phyloP scores from a whole-genome alignment of 768 basidiomycete species.

The Lactarius tabidus region DNA sequence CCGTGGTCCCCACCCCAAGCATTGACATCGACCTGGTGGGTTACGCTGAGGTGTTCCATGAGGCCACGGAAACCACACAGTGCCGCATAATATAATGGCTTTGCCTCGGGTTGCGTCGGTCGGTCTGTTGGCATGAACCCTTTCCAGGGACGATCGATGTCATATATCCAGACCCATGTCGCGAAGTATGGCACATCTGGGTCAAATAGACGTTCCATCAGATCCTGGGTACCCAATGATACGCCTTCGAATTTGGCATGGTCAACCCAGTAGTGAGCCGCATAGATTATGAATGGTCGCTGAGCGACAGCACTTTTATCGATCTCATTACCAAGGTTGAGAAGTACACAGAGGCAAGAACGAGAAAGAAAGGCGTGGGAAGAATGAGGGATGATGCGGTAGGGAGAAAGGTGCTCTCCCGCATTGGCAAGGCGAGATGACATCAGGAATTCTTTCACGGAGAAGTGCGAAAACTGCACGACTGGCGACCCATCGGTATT shows the following conservation, averaged over 20 bases:
- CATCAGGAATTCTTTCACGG: not conserved
- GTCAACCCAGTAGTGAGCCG: not conserved
- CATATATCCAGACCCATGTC: not conserved
- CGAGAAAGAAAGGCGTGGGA: not conserved
- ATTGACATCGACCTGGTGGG: too few relatives aligned
- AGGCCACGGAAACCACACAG: too few relatives aligned
- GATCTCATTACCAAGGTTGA: not conserved
- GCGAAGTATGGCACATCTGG: not conserved
- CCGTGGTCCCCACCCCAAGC: too few relatives aligned
- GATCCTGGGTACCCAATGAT: not conserved
- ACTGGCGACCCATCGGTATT: not conserved
- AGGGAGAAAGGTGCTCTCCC: not conserved
- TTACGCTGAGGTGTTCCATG: too few relatives aligned
- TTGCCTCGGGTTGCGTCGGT: not conserved
- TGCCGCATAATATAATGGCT: not conserved
- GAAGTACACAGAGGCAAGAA: not conserved
- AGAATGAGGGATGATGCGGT: not conserved
- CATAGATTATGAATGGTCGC: not conserved
- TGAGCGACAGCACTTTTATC: not conserved
- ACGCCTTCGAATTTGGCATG: not conserved
- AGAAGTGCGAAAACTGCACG: not conserved
- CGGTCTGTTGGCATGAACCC: not conserved
- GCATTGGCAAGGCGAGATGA: not conserved
- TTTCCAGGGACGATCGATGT: not conserved
- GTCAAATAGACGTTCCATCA: not conserved